Evolutionary conservation across 2,329 filamentous ascomycete genomes (phyloP).

Genomic region (Dactylellina parvicollis): DNA sequence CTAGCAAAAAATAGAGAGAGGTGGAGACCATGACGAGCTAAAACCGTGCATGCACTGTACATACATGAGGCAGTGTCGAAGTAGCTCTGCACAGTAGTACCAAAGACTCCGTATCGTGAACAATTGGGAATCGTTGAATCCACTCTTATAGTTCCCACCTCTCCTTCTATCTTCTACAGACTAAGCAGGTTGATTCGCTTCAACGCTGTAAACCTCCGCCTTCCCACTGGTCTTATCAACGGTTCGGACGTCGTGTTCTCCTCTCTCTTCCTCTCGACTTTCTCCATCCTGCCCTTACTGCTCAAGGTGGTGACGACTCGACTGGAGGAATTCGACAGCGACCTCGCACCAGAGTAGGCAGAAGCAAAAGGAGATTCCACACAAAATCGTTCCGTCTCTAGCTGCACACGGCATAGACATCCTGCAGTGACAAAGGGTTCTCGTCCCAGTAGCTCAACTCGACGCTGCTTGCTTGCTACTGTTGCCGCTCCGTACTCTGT

Average conservation of each 20-base stretch:
- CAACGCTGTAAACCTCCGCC: slow-evolving; percentile 46
- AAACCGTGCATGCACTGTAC: slow-evolving; percentile 46
- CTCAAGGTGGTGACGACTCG: slow-evolving; percentile 36
- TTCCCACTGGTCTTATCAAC: slow-evolving; percentile 47
- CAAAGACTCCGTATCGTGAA: slow-evolving; percentile 36
- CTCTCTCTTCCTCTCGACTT: slow-evolving; percentile 9
- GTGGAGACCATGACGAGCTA: slow-evolving; percentile 46
- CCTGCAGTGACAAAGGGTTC: slow-evolving; percentile 38
- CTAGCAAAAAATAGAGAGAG: slow-evolving; percentile 42
- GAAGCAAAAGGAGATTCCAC: slow-evolving; percentile 49
- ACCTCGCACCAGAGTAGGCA: slow-evolving; percentile 36
- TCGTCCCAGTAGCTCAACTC: slow-evolving; percentile 25
- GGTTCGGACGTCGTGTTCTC: background rate
- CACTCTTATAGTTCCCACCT: slow-evolving; percentile 45
- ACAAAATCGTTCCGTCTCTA: slow-evolving; percentile 48
- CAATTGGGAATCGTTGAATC: slow-evolving; percentile 15
- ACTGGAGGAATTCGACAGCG: slow-evolving; percentile 47
- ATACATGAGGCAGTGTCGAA: slow-evolving; percentile 50
- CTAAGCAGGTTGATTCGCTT: slow-evolving; percentile 46
- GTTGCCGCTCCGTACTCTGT: slow-evolving; percentile 3
- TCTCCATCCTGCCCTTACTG: slow-evolving; percentile 25
- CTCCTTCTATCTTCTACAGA: slow-evolving; percentile 33
- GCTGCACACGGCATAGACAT: slow-evolving; percentile 54
- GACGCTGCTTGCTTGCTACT: slow-evolving; percentile 4
- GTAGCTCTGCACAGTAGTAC: slow-evolving; percentile 29